Conservation (phyloP, 768 basidiomycete species). For the Leccinum truebloodii region DNA sequence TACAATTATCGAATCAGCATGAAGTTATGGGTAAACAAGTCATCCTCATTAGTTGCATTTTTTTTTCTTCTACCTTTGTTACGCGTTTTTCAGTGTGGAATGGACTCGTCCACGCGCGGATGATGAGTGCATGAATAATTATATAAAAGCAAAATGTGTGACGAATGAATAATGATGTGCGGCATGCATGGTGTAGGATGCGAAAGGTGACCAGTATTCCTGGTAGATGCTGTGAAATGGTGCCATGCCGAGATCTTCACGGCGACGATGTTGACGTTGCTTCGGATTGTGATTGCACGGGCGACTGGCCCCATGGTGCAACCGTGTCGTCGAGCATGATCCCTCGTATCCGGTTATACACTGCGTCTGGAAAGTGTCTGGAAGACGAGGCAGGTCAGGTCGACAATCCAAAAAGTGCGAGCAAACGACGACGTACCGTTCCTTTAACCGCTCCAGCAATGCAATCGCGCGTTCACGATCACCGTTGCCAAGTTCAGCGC, state of each 20-base stretch:
- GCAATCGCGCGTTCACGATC: slow-evolving; percentile 67
- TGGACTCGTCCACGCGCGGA: not conserved
- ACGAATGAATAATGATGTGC: not conserved
- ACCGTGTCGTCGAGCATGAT: slow-evolving; percentile 74
- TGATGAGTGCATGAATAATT: not conserved
- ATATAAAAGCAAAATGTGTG: not conserved
- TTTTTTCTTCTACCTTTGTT: not conserved
- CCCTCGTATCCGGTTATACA: slow-evolving; percentile 76
- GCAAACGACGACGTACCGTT: slow-evolving; percentile 47
- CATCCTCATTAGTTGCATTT: not conserved
- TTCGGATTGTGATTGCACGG: slow-evolving; percentile 15
- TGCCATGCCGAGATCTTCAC: slow-evolving; percentile 1
- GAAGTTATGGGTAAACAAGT: no score
- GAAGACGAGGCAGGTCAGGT: slow-evolving; percentile 9
- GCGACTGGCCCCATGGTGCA: slow-evolving; percentile 41
- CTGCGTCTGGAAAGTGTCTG: slow-evolving; percentile 76
- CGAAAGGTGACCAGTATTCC: not conserved
- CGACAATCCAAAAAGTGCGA: no score
- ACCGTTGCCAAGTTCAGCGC: slow-evolving; percentile 82
- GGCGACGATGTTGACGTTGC: not conserved
- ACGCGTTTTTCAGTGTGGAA: not conserved
- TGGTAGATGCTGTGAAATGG: not conserved
- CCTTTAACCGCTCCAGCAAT: slow-evolving; percentile 69
- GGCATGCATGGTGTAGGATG: not conserved
- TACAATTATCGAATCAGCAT: no score